phyloP scores from a whole-genome alignment of 2,329 filamentous ascomycete genomes.

The Zarea fungicola region DNA sequence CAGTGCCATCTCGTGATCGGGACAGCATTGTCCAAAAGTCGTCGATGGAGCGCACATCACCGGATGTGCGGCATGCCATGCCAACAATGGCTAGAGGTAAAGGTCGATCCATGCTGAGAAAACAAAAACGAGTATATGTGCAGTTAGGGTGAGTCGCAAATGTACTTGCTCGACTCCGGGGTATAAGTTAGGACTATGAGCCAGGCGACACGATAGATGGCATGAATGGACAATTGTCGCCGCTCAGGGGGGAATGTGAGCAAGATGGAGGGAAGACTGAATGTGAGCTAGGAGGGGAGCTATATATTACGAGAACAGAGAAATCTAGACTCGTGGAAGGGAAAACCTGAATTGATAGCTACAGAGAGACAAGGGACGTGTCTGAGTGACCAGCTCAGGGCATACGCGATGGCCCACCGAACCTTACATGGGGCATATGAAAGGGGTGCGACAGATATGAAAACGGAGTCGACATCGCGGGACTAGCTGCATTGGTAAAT shows the following conservation, averaged over 20 bases:
- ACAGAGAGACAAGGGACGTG: background rate
- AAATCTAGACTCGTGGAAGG: background rate
- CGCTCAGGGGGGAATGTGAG: background rate
- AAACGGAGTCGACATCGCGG: background rate
- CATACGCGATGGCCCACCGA: background rate
- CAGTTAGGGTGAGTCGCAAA: slow-evolving; percentile 1
- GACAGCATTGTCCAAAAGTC: slow-evolving; percentile 42
- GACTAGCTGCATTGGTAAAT: background rate
- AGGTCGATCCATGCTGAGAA: background rate
- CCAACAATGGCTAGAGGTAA: slow-evolving; percentile 41
- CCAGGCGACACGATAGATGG: background rate
- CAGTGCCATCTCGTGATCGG: slow-evolving; percentile 35
- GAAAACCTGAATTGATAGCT: background rate
- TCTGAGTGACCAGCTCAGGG: background rate
- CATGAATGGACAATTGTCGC: slow-evolving; percentile 1
- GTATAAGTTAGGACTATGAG: slow-evolving; percentile 5
- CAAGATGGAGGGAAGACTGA: background rate
- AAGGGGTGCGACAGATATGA: background rate
- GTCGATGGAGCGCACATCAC: slow-evolving; percentile 34
- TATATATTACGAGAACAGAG: slow-evolving; percentile 6
- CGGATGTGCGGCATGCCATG: slow-evolving; percentile 43
- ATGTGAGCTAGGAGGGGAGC: slow-evolving; percentile 1
- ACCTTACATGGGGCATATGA: background rate
- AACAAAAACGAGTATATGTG: slow-evolving; percentile 1
- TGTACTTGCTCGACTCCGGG: slow-evolving; percentile 8